Base-by-base conservation (phyloP, 768 basidiomycete species). In the Royoungia palumana region DNA sequence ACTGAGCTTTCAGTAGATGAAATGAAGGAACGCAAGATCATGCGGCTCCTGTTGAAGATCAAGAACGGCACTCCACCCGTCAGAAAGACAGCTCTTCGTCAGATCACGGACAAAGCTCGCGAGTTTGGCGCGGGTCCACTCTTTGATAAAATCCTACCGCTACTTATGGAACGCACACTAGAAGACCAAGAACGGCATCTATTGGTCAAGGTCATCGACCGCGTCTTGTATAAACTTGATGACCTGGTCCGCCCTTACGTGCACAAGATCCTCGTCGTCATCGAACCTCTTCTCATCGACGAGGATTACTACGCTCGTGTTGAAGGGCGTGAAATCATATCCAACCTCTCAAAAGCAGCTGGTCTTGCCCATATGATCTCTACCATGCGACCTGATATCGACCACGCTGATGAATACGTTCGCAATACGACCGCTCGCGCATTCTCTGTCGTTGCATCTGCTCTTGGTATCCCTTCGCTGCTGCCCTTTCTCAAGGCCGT, bases 301-400 rank as follows among this genome's bases (percentile, higher is more conserved):
- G 95, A 97, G 68, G 96, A 98, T 66, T 92, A 92, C 70, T 93
- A 91, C 58, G 89, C 89, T 39, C 90, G 93, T 68, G 94, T 97
- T 36, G 96, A 98, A 73, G 96, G 96, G 56, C 92, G 95, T 28
- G 96, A 99, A 75, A 98, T 99, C 66, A 99, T 98, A 58, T 95
- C 92, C 60, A 99, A 98, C 69, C 75, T 98, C 35, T 95, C 96
- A 24, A 99, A 98, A 70, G 96, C 96, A 11, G 95, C 94, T 25
- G 96, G 96, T 70, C 85, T 99, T 21, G 95, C 96, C 3, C 96
- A 99, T 72, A 98, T 99, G 96, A 99, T 99, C 61, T 99, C 96
- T 30, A 99, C 95, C 17, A 98, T 99, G 95, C 88, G 95, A 59
- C 95, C 96, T 4, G 95, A 99, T 76, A 98, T 98, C 54, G 95